Evolutionary conservation across 768 basidiomycete genomes (phyloP), one percentile per base, ranked within the genome.

Genomic region (Amanita rimosa): DNA sequence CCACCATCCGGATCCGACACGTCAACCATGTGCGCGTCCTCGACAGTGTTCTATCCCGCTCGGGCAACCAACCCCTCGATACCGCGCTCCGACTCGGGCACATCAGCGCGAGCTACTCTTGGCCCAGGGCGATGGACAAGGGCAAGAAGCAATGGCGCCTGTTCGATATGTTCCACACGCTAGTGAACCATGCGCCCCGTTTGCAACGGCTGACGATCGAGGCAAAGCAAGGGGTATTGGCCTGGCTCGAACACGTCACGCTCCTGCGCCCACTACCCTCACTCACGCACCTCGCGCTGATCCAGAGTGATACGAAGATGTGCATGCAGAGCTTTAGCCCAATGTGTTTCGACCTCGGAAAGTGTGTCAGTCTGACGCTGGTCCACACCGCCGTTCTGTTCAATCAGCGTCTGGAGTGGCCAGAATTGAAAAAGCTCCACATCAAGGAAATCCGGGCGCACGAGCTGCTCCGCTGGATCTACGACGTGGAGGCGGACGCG

Each of bases 1-100:
- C 48, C 6, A 41, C 13, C 29, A 24, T 49, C 33, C 41, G 48
- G 29, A 29, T 49, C n/a, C 48, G 41, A 49, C 48, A 49, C 16
- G 29, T 29, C 10, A 31, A 43, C n/a, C 48, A 49, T 22, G 4
- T 26, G 29, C 42, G 24, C 11, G 34, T 35, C 13, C 40, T 49
- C 29, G 10, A 43, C 10, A 6, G 8, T 17, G 22, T 49, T 16
- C 16, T 49, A n/a, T 22, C 48, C n/a, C 48, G 41, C 21, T 49
- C 48, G 4, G 31, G 24, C 1, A 43, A 24, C 13, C 40, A 49
- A 6, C 14, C 34, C 6, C 31, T 49, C 8, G 48, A 49, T 41
- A 35, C 43, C 13, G 27, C 48, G 7, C 9, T 49, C 11, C 48
- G 48, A 13, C 48, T 49, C n/a, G 19, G 41, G 8, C n/a, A 49